These are phyloP conservation scores for Penicillium nucicola DNA, from an alignment of 495 filamentous ascomycete species.

Conservation along the genomic window DNA sequence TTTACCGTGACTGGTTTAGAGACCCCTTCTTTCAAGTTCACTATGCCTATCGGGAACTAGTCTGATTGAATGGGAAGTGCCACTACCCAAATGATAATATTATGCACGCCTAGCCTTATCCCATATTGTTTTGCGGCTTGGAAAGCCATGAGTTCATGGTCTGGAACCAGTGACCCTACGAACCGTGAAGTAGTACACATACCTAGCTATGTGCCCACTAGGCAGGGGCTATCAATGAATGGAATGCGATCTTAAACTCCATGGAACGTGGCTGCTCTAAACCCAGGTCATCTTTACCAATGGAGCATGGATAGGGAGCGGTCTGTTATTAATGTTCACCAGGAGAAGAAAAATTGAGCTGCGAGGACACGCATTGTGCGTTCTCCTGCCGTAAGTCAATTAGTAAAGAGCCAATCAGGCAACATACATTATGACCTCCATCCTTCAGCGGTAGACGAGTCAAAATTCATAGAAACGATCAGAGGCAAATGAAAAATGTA, in stretches of 20 bases:
- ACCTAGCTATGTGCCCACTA: not conserved
- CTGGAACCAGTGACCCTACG: not conserved
- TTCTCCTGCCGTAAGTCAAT: not conserved
- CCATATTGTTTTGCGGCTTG: not conserved
- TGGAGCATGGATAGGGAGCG: not conserved
- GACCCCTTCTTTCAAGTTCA: constrained; percentile 5
- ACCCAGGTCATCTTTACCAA: constrained; percentile 7
- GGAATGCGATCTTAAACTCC: constrained; percentile 11
- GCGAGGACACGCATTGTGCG: not conserved
- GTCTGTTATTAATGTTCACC: not conserved
- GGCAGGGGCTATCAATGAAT: constrained; percentile 9
- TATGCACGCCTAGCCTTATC: not conserved
- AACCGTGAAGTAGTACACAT: not conserved
- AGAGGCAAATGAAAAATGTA: not conserved
- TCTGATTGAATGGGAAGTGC: not conserved
- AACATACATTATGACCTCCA: constrained; percentile 4
- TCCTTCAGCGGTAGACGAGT: constrained; percentile 4
- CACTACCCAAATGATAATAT: not conserved
- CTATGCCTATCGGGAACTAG: constrained; percentile 3
- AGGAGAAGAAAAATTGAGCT: not conserved
- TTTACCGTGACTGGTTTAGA: constrained; percentile 33
- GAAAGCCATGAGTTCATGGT: not conserved
- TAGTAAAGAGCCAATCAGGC: not conserved
- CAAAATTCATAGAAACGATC: not conserved
- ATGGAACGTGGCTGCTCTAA: constrained; percentile 1